phyloP scores from a whole-genome alignment of 164 flowering plant genomes.

The Annona squamosa region DNA sequence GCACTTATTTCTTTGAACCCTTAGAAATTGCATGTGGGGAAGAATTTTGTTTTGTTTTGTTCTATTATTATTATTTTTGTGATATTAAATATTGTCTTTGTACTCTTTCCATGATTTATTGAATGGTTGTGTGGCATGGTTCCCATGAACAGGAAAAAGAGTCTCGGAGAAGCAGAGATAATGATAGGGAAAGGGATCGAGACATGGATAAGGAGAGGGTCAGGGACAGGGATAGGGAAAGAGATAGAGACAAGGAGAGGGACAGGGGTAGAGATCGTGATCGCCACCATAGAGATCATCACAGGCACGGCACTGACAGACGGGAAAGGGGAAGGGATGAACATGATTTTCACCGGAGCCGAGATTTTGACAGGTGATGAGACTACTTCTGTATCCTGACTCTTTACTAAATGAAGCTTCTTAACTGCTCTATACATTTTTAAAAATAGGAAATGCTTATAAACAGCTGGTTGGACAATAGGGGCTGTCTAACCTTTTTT shows the following conservation, averaged over 20 bases:
- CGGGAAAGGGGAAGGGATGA: slow-evolving; percentile 58
- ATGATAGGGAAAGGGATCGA: slow-evolving; percentile 52
- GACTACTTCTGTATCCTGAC: background rate
- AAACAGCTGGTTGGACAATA: no score
- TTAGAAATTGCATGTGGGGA: no score
- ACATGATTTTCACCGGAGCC: slow-evolving; percentile 50
- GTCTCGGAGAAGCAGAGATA: slow-evolving; percentile 17
- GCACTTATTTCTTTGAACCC: no score
- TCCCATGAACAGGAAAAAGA: slow-evolving; percentile 54
- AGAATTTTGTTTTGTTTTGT: no score
- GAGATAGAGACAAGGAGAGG: slow-evolving; percentile 32
- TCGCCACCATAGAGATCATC: slow-evolving; percentile 42
- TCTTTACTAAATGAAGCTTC: background rate
- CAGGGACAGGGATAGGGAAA: slow-evolving; percentile 25
- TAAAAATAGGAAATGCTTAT: no score
- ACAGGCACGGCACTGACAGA: slow-evolving; percentile 59
- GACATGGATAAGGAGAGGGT: slow-evolving; percentile 46
- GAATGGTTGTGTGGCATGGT: slow-evolving; percentile 31
- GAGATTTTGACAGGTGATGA: slow-evolving; percentile 60
- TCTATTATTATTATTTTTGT: background rate
- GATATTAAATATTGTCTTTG: no score
- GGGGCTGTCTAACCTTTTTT: no score
- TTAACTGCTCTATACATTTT: no score
- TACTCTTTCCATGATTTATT: no score
- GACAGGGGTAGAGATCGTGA: slow-evolving; percentile 32